These are phyloP conservation scores for Mrakia hoshinonis DNA, from an alignment of 768 basidiomycete species.

Conservation along the genomic window DNA sequence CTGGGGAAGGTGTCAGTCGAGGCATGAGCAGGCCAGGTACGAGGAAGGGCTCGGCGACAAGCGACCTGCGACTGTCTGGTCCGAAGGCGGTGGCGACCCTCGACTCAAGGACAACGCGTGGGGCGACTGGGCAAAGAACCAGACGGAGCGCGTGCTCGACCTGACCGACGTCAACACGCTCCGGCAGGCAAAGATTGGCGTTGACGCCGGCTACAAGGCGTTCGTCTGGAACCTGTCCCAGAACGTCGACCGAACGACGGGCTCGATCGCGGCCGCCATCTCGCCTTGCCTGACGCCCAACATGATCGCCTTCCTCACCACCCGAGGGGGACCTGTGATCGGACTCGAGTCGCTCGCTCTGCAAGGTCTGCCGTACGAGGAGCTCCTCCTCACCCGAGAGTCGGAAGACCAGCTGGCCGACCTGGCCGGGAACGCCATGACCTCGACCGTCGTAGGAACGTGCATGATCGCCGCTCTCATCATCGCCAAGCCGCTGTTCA, in stretches of 20 bases:
- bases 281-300: constrained; percentile 88
- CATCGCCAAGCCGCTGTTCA: constrained; percentile 62
- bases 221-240: constrained; percentile 94
- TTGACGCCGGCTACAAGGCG: constrained; percentile 85
- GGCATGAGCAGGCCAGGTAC: constrained; percentile 76
- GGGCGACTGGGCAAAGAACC: constrained; percentile 86
- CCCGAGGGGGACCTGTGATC: constrained; percentile 90
- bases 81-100: constrained; percentile 59
- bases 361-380: constrained; percentile 88
- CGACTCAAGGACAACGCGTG: constrained; percentile 82
- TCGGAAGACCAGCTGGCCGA: constrained; percentile 88
- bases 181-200: constrained; percentile 66
- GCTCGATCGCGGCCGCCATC: constrained; percentile 64
- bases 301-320: constrained; percentile 94
- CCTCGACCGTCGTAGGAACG: constrained; percentile 87
- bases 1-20: constrained; percentile 85
- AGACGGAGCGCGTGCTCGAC: constrained; percentile 93
- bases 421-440: constrained; percentile 95
- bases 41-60: constrained; percentile 74
- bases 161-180: constrained; percentile 84
- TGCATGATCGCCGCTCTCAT: constrained; percentile 76
- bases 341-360: constrained; percentile 85
- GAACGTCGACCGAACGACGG: constrained; percentile 86
- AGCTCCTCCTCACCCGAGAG: constrained; percentile 82
- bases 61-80: constrained; percentile 84